Conservation (phyloP, 176 grass and related monocot species). For the Avena eriantha region DNA sequence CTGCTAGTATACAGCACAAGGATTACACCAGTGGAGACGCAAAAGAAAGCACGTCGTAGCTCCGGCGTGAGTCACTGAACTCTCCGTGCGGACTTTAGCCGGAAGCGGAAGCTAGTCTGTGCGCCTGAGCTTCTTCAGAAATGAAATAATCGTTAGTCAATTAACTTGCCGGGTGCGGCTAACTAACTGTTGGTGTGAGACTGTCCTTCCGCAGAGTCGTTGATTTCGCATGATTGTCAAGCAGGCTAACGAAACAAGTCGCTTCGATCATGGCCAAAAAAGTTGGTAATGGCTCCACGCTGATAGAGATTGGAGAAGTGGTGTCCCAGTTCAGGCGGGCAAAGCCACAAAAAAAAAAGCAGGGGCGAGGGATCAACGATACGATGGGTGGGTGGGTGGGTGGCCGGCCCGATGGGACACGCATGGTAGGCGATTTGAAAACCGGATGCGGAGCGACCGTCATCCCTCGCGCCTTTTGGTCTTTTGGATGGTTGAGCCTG, state of each 20-base stretch:
- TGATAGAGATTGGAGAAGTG: slow-evolving; percentile 3
- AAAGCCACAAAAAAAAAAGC: background rate
- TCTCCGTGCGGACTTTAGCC: background rate
- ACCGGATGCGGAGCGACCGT: background rate
- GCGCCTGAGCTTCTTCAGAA: background rate
- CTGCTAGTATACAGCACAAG: background rate
- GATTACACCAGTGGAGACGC: background rate
- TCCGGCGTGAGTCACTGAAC: background rate
- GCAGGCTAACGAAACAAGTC: background rate
- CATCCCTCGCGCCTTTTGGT: background rate
- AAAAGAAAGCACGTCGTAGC: background rate
- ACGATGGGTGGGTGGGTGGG: background rate
- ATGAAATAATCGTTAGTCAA: background rate
- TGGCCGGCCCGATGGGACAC: background rate
- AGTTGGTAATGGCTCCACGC: background rate
- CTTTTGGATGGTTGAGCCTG: background rate
- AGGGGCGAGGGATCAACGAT: background rate
- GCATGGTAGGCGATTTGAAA: slow-evolving; percentile 14
- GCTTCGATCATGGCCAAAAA: background rate
- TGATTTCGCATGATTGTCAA: background rate
- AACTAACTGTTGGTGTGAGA: background rate
- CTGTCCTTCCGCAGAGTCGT: background rate
- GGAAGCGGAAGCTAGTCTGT: background rate
- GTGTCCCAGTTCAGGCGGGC: background rate
- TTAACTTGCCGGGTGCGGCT: background rate